Evolutionary conservation across 768 basidiomycete species (phyloP), one percentile per base, ranked within the genome.

Genomic region (Rhodotorula sphaerocarpa): DNA sequence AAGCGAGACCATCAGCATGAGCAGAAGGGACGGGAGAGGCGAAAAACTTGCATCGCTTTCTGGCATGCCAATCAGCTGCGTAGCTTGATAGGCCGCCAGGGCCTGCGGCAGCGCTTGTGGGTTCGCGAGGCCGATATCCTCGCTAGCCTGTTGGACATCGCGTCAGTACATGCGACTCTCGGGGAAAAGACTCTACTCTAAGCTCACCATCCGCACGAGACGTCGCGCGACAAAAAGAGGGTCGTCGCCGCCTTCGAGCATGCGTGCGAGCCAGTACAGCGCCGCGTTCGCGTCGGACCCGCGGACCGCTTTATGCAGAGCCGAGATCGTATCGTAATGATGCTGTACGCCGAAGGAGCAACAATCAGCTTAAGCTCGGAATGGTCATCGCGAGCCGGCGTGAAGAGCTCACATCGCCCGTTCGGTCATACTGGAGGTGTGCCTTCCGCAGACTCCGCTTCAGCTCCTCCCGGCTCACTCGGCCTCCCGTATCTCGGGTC

Each of bases 51-150:
- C 68, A 30, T 71, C 80, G 74, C 86, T 87, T 70, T 86, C 87
- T 3, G 86, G 86, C 86, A 88, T 86, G n/a, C 86, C 72, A 50
- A 73, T 70, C 12, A 71, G 70, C 63, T 76, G 76, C 48, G 75
- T 76, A 3, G 78, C 59, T 60, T 77, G 76, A 70, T 77, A 77
- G 7, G 76, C 75, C 15, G 76, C 73, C 53, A 77, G 73, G 14
- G 77, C 77, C 66, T 89, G 75, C 14, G 86, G 85, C 15, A 91
- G 78, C 1, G 86, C 87, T n/a, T 83, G 80, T 44, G 79, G 79
- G 74, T 90, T 86, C 31, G 87, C 88, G 11, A 88, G 76, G 1
- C 89, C 88, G 44, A 91, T 81, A 72, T 91, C 89, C 74, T 91
- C 89, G 66, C 86, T 87, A 4, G 89, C 88, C 68, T 63, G 50